Base-by-base conservation (phyloP, 768 basidiomycete species). In the Serendipita sp. region DNA sequence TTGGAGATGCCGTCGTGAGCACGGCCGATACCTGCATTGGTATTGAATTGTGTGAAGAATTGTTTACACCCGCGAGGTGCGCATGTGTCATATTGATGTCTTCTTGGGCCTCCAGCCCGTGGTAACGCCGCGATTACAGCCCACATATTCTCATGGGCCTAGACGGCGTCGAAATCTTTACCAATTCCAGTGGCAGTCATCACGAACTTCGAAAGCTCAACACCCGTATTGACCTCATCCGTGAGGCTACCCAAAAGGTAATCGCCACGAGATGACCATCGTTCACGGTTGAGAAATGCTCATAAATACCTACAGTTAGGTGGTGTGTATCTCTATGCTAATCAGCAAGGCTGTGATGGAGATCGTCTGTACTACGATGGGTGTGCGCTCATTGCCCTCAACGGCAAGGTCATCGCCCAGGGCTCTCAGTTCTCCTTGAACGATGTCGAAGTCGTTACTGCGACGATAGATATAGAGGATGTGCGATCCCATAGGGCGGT, bases 321-420 rank as follows among this genome's bases (percentile, higher is more conserved):
- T 8, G 96, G 96, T 2, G 84, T 97, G 63, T 99, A 99, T 75
- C 81, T 99, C 4, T 99, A 99, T 70, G 92, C 96, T 7, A 99
- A 99, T 72, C 96, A 99, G 70, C 95, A 96, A 78, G 96, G 96
- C 3, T 99, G 96, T 71, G 96, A 99, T 70, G 96, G 96, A 0
- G 96, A 99, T 73, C 83, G 96, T 35, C 79, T 98, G 0, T 99
- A 98, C 78, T 99, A 97, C 72, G 96, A 99, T 69, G 96, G 96
- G 35, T 96, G 91, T 68, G 88, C 92, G 37, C 83, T 98, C 82
- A 97, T 99, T 70, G 93, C 91, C 7, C 81, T 94, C 66, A 99
- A 99, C 75, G 96, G 96, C 3, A 80, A 81, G 34, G 81, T 98
- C 65, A 78, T 98, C 18, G 93, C 96, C 0, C 95, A 98, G 74